These are phyloP conservation scores for Dendrocalamus sinicus DNA, from an alignment of 176 grass and related monocot genomes.

Conservation along the genomic window DNA sequence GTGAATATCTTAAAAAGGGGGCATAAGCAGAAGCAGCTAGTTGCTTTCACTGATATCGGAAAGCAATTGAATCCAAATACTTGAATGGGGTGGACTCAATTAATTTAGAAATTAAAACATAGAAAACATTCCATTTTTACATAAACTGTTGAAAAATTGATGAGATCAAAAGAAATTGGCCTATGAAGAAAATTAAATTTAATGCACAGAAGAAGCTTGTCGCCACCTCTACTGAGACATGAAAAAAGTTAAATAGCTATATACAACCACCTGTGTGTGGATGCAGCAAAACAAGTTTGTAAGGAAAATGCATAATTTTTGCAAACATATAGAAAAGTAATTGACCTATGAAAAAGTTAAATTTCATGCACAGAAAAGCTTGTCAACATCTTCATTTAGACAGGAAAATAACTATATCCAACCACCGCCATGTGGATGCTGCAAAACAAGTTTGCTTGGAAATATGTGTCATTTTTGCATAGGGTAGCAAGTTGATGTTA, in stretches of 20 bases:
- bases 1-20: not conserved
- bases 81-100: not conserved
- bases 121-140: not conserved
- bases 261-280: not conserved
- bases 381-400: not conserved
- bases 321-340: not conserved
- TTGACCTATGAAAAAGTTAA: not conserved
- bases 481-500: not conserved
- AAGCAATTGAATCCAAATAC: not conserved
- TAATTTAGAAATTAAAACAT: not conserved
- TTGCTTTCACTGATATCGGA: constrained; percentile 1
- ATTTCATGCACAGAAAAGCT: not conserved
- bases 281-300: not conserved
- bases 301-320: not conserved
- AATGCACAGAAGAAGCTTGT: not conserved
- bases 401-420: not conserved
- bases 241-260: not conserved
- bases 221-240: constrained; percentile 12
- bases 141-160: constrained; percentile 25
- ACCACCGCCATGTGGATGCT: not conserved
- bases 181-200: not conserved
- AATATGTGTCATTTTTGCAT: constrained; percentile 11
- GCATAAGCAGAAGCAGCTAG: not conserved
- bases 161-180: not conserved
- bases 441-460: not conserved